Conservation (phyloP, 192 early-diverging fungal species). For the Mortierella claussenii region DNA sequence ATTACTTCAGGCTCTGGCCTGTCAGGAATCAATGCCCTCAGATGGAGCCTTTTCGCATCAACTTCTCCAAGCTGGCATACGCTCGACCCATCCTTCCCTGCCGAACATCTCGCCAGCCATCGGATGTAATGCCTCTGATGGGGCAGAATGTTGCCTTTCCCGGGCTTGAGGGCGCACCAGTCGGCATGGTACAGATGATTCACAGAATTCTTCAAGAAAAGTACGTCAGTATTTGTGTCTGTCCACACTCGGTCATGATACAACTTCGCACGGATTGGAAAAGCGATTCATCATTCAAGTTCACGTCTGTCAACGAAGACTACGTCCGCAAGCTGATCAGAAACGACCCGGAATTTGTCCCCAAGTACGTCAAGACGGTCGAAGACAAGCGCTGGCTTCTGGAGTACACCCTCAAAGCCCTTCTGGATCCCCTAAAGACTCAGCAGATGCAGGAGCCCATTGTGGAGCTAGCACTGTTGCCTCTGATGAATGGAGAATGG, state of each 20-base stretch:
- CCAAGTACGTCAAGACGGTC: neutral
- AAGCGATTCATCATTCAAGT: neutral
- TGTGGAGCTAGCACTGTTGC: slow-evolving; percentile 2
- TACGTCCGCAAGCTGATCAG: slow-evolving; percentile 1
- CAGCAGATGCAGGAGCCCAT: neutral
- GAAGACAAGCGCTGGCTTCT: slow-evolving; percentile 8
- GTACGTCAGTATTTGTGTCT: neutral
- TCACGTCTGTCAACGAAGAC: neutral
- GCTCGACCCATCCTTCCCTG: slow-evolving; percentile 1
- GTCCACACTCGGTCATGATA: neutral
- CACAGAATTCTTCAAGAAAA: neutral
- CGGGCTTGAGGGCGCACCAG: neutral
- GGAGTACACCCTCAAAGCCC: neutral
- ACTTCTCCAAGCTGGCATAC: neutral
- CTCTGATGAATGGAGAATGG: slow-evolving; percentile 18
- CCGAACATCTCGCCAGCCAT: neutral
- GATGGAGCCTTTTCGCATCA: neutral
- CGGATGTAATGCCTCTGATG: neutral
- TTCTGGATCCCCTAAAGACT: neutral
- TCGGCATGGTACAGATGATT: neutral
- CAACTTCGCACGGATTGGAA: slow-evolving; percentile 1
- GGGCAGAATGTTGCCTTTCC: slow-evolving; percentile 1
- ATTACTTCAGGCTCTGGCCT: slow-evolving; percentile 10
- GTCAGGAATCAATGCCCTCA: neutral
- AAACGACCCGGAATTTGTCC: slow-evolving; percentile 3